Evolutionary conservation across 352 stramenopile genomes (phyloP).

Genomic region (Globisporangium camurandrum): DNA sequence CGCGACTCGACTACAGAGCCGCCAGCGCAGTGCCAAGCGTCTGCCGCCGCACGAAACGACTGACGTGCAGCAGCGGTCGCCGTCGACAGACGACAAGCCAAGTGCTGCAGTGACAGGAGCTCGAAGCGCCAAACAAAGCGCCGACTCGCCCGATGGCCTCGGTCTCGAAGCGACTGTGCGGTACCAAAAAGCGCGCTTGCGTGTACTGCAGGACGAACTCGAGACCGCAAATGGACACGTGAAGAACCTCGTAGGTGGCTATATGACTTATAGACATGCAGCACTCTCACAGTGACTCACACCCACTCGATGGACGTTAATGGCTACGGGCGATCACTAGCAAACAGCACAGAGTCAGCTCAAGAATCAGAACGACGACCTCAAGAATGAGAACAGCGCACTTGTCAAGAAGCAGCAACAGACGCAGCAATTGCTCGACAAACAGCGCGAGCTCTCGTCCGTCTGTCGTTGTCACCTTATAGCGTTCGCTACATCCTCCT

Average conservation of each 20-base stretch:
- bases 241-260: constrained; percentile 37
- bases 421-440: constrained; percentile 61
- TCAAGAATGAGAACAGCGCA: constrained; percentile 35
- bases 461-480: too few relatives aligned
- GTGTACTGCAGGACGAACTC: constrained; percentile 62
- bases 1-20: too few relatives aligned
- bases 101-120: not conserved
- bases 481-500: not conserved
- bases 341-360: constrained; percentile 24
- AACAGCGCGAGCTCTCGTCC: constrained; percentile 68
- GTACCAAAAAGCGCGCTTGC: constrained; percentile 68
- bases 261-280: not conserved
- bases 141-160: constrained; percentile 24
- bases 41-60: constrained; percentile 2
- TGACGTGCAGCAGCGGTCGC: not conserved
- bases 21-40: not conserved
- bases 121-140: not conserved
- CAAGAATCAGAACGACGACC: constrained; percentile 35
- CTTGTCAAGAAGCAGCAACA: constrained; percentile 57
- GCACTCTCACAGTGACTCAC: too few relatives aligned
- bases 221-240: constrained; percentile 27
- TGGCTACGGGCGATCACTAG: constrained; percentile 21
- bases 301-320: not conserved
- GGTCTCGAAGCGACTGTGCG: constrained; percentile 53
- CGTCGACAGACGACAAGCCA: not conserved